Evolutionary conservation across 2,329 filamentous ascomycete species (phyloP).

Genomic region (Nectriaceae sp.): DNA sequence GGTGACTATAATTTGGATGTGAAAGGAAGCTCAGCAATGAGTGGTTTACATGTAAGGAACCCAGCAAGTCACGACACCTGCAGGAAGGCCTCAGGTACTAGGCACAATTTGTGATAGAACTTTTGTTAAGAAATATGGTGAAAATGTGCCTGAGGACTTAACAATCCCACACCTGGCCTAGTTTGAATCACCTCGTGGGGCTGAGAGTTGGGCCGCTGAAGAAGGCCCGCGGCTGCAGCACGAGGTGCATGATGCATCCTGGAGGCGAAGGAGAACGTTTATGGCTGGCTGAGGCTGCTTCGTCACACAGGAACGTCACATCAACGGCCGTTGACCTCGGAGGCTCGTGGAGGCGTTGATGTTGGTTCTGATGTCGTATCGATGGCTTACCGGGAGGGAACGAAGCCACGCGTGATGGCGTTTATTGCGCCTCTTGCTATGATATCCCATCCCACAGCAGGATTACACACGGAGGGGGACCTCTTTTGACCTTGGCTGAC

Average conservation of each 20-base stretch:
- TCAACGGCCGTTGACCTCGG: constrained; percentile 11
- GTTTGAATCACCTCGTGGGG: not conserved
- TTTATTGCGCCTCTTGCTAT: not conserved
- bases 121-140: not conserved
- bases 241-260: not conserved
- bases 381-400: not conserved
- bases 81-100: not conserved
- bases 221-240: not conserved
- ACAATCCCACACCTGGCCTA: not conserved
- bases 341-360: constrained; percentile 2
- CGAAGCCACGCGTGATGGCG: not conserved
- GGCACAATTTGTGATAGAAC: not conserved
- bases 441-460: not conserved
- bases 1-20: not conserved
- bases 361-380: constrained; percentile 5
- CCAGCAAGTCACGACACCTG: not conserved
- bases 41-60: not conserved
- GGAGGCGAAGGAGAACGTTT: not conserved
- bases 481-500: not conserved
- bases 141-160: not conserved
- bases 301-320: constrained; percentile 10
- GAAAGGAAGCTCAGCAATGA: not conserved
- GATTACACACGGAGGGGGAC: not conserved
- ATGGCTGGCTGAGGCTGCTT: constrained; percentile 5
- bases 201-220: not conserved